Evolutionary conservation across 495 filamentous ascomycete genomes (phyloP).

Genomic region (Wilcoxina mikolae): DNA sequence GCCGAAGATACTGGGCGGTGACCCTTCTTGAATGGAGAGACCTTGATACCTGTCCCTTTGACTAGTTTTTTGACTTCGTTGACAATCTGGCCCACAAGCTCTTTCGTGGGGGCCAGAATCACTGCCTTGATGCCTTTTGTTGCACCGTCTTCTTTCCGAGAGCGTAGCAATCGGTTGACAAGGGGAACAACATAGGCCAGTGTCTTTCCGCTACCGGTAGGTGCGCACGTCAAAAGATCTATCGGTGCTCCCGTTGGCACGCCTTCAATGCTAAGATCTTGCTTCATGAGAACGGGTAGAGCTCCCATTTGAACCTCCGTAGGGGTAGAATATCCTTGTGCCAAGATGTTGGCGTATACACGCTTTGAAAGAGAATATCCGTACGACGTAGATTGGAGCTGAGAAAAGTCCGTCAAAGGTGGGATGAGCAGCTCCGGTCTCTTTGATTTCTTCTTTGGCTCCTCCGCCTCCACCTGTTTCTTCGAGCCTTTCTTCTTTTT

Average conservation of each 20-base stretch:
- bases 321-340: constrained; percentile 69
- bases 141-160: constrained; percentile 29
- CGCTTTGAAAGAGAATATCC: constrained; percentile 52
- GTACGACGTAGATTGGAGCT: constrained; percentile 41
- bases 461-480: constrained; percentile 35
- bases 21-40: constrained; percentile 71
- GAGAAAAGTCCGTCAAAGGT: constrained; percentile 61
- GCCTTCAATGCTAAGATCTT: constrained; percentile 27
- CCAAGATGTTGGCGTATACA: constrained; percentile 61
- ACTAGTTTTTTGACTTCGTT: constrained; percentile 79
- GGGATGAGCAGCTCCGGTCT: constrained; percentile 49
- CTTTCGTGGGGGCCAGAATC: constrained; percentile 80
- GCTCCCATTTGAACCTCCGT: constrained; percentile 88
- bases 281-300: constrained; percentile 58
- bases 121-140: constrained; percentile 44
- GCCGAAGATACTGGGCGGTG: constrained; percentile 44
- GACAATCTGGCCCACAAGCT: constrained; percentile 80
- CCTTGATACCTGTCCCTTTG: constrained; percentile 59
- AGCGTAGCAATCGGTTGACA: constrained; percentile 52
- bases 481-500: constrained; percentile 41
- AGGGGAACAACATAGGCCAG: constrained; percentile 79
- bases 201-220: constrained; percentile 96
- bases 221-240: constrained; percentile 75
- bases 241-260: constrained; percentile 28
- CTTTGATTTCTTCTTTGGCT: constrained; percentile 35